Base-by-base conservation (phyloP, 2,329 filamentous ascomycete genomes). In the Neospermospora avenae region DNA sequence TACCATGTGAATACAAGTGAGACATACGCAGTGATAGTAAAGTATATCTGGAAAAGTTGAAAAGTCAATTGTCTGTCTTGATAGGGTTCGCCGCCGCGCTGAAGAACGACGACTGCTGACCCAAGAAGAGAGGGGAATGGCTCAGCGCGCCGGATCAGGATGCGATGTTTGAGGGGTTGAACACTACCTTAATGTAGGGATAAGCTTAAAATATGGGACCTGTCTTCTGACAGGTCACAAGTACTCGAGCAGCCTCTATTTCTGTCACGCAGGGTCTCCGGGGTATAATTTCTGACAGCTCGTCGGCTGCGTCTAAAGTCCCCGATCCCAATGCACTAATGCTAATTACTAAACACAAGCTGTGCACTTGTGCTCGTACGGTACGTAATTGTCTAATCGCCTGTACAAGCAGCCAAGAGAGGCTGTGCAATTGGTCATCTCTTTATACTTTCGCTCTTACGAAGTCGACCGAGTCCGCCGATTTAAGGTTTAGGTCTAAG, bases 151-250 rank as follows among this genome's bases (percentile, higher is more conserved):
- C 45, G 45, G 45, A 48, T 48, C 22, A 48, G 45, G 24, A 48
- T 48, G 45, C 45, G 45, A 31, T 18, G n/a, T 35, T 22, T 34
- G 35, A 53, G 34, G 51, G 20, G 41, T 55, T n/a, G n/a, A n/a
- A n/a, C n/a, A 20, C 16, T 24, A 16, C 16, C 52, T 55, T 31
- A 42, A 31, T n/a, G n/a, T n/a, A n/a, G n/a, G n/a, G 22, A 55
- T 55, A 55, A 55, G 52, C 52, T 55, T 55, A 24, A 55, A 42
- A 31, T 55, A 55, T 55, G 52, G 52, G 37, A 39, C 37, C 10
- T 18, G 18, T 14, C 24, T 18, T 39, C 34, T 52, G 34, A 52
- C 16, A 34, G 46, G 46, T 4, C 34, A 6, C 31, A 6, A 13
- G 6, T 28, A 28, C 28, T 14, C 14, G 6, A 11, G 0, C 5